These are phyloP conservation scores for Fusarium denticulatum DNA, from an alignment of 2,329 filamentous ascomycete genomes.

Conservation along the genomic window DNA sequence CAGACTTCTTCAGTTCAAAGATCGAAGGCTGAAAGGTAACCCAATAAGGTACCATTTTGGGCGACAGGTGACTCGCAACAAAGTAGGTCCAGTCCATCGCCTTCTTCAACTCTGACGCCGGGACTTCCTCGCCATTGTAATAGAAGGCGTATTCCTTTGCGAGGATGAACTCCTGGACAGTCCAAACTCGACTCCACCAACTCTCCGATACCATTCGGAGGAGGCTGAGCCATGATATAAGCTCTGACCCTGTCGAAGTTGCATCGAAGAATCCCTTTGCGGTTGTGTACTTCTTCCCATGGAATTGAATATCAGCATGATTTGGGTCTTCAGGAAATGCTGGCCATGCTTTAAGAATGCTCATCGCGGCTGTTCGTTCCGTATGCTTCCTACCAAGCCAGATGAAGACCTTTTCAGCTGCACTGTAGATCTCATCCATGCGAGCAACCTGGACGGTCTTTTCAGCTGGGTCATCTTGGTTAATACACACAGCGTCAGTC, in stretches of 20 bases:
- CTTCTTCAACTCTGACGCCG: neutral
- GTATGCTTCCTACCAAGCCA: slow-evolving; percentile 3
- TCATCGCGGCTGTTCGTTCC: neutral
- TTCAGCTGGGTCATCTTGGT: neutral
- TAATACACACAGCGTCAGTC: slow-evolving; percentile 14
- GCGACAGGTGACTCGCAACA: neutral
- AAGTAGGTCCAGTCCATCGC: slow-evolving; percentile 24
- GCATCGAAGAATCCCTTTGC: slow-evolving; percentile 15
- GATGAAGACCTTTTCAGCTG: slow-evolving; percentile 4
- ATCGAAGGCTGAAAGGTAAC: slow-evolving; percentile 11
- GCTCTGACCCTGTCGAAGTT: slow-evolving; percentile 2
- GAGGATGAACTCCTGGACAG: slow-evolving; percentile 21
- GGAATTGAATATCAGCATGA: neutral
- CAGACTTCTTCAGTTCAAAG: slow-evolving; percentile 5
- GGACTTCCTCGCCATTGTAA: neutral
- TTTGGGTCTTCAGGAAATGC: slow-evolving; percentile 8
- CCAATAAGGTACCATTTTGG: neutral
- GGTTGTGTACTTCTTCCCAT: slow-evolving; percentile 8
- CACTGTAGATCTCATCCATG: slow-evolving; percentile 16
- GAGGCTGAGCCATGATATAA: slow-evolving; percentile 3
- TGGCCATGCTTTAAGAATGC: slow-evolving; percentile 1
- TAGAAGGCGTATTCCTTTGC: slow-evolving; percentile 9
- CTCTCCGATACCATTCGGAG: slow-evolving; percentile 6
- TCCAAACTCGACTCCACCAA: slow-evolving; percentile 27
- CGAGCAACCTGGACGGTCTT: slow-evolving; percentile 5